A percentile compares a stretch with the other conserved stretches of the same genome.
These are phyloP conservation scores for Boletus bicolor DNA, from an alignment of 768 basidiomycete species.

Conservation along the genomic window DNA sequence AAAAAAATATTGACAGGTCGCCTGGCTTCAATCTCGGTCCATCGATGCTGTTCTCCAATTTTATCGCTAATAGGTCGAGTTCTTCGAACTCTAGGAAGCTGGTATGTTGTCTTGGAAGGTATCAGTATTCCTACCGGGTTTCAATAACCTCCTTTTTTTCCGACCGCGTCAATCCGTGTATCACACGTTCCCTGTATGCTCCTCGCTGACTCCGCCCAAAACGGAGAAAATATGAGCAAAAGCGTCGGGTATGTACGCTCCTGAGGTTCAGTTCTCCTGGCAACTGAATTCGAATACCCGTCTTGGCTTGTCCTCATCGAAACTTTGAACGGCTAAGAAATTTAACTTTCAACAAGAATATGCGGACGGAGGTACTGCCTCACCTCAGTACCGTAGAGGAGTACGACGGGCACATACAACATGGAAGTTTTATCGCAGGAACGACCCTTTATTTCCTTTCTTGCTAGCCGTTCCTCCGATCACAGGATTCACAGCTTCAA, in stretches of 20 bases:
- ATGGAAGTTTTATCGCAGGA: not conserved
- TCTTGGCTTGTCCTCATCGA: not conserved
- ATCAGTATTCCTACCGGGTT: not conserved
- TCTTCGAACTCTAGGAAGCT: not conserved
- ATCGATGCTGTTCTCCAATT: not conserved
- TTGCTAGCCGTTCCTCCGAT: not conserved
- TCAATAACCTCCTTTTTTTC: not conserved
- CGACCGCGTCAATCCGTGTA: not conserved
- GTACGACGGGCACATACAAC: not conserved
- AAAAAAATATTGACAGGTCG: conserved; percentile 8
- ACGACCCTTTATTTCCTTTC: not conserved
- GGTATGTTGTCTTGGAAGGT: not conserved
- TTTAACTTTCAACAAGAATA: not conserved
- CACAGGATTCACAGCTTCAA: not conserved
- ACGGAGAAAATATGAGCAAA: not conserved
- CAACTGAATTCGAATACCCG: not conserved
- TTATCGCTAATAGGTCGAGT: not conserved
- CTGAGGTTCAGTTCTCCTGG: conserved; percentile 8
- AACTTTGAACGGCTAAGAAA: conserved; percentile 16
- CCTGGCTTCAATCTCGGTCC: conserved; percentile 1
- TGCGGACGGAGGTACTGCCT: not conserved
- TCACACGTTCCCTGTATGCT: not conserved
- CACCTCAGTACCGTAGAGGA: not conserved
- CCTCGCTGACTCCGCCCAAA: not conserved
- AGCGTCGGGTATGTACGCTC: conserved; percentile 4